These are phyloP conservation scores for Corchorus olitorius DNA, from an alignment of 345 rosid species.

Conservation along the genomic window DNA sequence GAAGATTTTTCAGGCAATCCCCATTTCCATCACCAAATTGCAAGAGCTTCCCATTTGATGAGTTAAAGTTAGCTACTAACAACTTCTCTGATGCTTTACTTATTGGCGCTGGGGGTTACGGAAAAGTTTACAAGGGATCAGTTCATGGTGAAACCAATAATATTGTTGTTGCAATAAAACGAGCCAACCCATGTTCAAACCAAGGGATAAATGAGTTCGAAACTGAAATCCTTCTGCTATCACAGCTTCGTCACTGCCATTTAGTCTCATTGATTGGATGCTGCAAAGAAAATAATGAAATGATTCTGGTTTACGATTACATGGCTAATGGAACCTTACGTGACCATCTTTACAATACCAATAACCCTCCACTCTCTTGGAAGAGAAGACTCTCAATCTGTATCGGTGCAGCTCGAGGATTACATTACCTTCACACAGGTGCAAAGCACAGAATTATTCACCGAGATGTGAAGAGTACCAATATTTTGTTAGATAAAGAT, in stretches of 20 bases:
- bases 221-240: conserved; percentile 81
- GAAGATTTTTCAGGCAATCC: conserved; percentile 46
- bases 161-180: conserved; percentile 70
- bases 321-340: conserved; percentile 81
- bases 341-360: conserved; percentile 64
- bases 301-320: conserved; percentile 78
- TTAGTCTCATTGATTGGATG: conserved; percentile 79
- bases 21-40: conserved; percentile 49
- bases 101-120: conserved; percentile 84
- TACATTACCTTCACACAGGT: conserved; percentile 90
- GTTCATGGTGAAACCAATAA: conserved; percentile 40
- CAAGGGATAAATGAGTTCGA: conserved; percentile 84
- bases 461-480: conserved; percentile 86
- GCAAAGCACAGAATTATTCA: conserved; percentile 83
- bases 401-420: conserved; percentile 81
- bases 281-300: conserved; percentile 80
- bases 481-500: conserved; percentile 73
- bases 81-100: conserved; percentile 66
- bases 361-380: conserved; percentile 60
- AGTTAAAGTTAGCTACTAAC: conserved; percentile 61
- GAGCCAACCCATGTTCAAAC: conserved; percentile 73
- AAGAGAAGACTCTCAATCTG: conserved; percentile 66
- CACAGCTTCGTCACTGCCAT: conserved; percentile 78
- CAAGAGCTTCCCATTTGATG: conserved; percentile 55
- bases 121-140: conserved; percentile 81